Evolutionary conservation across 495 filamentous ascomycete genomes (phyloP).

Genomic region (Immersiella caudata): DNA sequence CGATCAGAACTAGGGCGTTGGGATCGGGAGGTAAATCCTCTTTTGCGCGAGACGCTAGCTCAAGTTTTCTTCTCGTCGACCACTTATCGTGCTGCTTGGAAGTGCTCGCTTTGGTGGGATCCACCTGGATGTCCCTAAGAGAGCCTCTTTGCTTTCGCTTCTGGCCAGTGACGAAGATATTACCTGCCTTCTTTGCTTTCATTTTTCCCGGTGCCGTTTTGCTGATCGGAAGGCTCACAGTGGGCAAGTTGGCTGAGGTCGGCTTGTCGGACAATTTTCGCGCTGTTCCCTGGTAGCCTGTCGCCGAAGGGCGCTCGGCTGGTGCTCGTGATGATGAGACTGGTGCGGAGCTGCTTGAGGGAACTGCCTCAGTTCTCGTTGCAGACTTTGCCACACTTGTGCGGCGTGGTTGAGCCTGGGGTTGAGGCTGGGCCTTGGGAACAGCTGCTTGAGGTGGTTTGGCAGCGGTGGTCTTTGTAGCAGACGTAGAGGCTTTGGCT

Average conservation of each 20-base stretch:
- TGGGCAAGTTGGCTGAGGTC: neutral
- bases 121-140: neutral
- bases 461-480: neutral
- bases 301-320: conserved; percentile 18
- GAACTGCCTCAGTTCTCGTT: neutral
- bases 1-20: neutral
- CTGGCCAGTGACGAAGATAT: neutral
- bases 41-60: neutral
- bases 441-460: neutral
- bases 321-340: conserved; percentile 6
- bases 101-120: neutral
- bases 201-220: neutral
- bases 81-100: neutral
- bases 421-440: conserved; percentile 5
- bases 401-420: conserved; percentile 1
- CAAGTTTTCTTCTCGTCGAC: neutral
- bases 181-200: neutral
- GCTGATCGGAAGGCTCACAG: neutral
- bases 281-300: conserved; percentile 39
- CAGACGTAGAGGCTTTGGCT: conserved; percentile 5
- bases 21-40: neutral
- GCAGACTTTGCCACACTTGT: conserved; percentile 10
- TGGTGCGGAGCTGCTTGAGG: neutral
- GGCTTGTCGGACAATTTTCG: conserved; percentile 22
- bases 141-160: neutral